Conservation (phyloP, 2,329 filamentous ascomycete genomes). For the Neodidymelliopsis sp. region DNA sequence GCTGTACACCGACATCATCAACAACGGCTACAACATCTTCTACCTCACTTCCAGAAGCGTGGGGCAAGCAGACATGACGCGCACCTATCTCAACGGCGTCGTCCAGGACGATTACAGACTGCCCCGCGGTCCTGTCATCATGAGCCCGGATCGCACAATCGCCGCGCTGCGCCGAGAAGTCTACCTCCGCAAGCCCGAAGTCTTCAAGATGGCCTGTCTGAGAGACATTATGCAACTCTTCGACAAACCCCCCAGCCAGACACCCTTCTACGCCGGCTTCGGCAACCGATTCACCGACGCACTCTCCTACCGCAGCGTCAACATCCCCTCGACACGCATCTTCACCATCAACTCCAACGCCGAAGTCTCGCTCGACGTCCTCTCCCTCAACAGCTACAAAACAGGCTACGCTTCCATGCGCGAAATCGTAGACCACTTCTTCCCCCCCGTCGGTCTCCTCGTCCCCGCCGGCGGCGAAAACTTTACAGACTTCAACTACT, state of each 20-base stretch:
- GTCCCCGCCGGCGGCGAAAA: constrained; percentile 91
- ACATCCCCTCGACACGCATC: constrained; percentile 91
- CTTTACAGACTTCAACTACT: constrained; percentile 97
- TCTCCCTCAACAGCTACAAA: constrained; percentile 92
- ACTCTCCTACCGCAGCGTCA: constrained; percentile 92
- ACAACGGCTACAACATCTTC: constrained; percentile 98
- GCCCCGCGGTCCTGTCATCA: constrained; percentile 90
- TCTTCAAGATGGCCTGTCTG: constrained; percentile 99
- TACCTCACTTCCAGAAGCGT: constrained; percentile 95
- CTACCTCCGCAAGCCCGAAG: constrained; percentile 93
- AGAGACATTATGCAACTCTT: constrained; percentile 93
- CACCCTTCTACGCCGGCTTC: constrained; percentile 95
- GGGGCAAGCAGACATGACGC: constrained; percentile 88
- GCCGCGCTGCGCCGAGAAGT: constrained; percentile 90
- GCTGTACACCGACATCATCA: constrained; percentile 91
- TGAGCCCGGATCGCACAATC: constrained; percentile 94
- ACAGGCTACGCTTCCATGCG: constrained; percentile 97
- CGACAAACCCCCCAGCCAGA: constrained; percentile 65
- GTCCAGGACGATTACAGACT: constrained; percentile 85
- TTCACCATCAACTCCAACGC: constrained; percentile 99
- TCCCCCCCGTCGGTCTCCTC: constrained; percentile 86
- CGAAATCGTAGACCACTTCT: constrained; percentile 97
- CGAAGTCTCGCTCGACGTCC: constrained; percentile 88
- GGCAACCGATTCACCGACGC: constrained; percentile 97
- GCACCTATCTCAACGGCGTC: constrained; percentile 88